These are phyloP conservation scores for Leucocoprinus leucothites DNA, from an alignment of 768 basidiomycete genomes.

Conservation along the genomic window DNA sequence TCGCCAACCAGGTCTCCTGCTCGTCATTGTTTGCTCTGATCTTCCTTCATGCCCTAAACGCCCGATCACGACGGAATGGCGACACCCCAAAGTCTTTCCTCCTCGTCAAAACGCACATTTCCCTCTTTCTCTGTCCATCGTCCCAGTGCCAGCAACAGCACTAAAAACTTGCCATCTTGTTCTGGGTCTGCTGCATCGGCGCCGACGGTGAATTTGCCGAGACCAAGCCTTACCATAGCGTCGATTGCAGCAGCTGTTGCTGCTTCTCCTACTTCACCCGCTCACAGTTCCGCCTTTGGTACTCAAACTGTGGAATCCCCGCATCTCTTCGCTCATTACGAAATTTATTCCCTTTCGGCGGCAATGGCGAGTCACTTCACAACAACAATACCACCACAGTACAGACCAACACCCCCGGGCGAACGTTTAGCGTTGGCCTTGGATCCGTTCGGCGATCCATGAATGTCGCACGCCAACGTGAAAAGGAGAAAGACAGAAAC, in stretches of 20 bases:
- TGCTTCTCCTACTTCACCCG: constrained; percentile 1
- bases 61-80: too few relatives aligned
- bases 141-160: not conserved
- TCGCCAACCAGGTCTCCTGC: too few relatives aligned
- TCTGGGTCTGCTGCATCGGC: not conserved
- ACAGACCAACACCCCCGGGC: constrained; percentile 32
- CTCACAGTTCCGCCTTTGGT: not conserved
- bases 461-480: constrained; percentile 40
- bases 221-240: not conserved
- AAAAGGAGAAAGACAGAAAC: constrained; percentile 44
- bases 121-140: constrained; percentile 7
- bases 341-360: constrained; percentile 63
- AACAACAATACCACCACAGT: constrained; percentile 28
- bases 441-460: constrained; percentile 56
- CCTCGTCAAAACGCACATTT: constrained; percentile 7
- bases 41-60: not conserved
- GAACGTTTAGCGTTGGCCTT: constrained; percentile 38
- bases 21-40: too few relatives aligned
- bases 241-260: not conserved
- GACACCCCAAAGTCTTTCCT: not conserved
- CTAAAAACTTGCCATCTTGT: not conserved
- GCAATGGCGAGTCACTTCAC: not conserved
- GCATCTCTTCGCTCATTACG: constrained; percentile 51
- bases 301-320: constrained; percentile 22
- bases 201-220: not conserved